These are phyloP conservation scores for Ophiorrhiza pumila DNA, from an alignment of 257 asterid species.

Conservation along the genomic window DNA sequence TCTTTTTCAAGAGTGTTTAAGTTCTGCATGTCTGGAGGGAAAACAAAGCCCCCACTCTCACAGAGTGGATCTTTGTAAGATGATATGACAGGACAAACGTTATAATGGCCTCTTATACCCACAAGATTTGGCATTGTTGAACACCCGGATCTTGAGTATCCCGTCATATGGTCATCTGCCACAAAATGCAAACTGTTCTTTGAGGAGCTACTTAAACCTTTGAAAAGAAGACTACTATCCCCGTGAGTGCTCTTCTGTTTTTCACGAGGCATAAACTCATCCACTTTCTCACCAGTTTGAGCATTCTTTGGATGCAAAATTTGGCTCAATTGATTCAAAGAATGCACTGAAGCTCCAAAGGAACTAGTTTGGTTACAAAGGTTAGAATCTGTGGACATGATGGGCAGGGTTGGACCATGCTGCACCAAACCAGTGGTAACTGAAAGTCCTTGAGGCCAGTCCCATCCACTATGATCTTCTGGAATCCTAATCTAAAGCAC, in stretches of 20 bases:
- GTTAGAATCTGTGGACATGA: slow-evolving; percentile 26
- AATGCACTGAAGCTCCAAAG: slow-evolving; percentile 31
- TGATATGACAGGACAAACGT: slow-evolving; percentile 28
- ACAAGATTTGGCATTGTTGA: slow-evolving; percentile 26
- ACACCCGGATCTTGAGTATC: slow-evolving; percentile 11
- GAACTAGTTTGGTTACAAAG: slow-evolving; percentile 21
- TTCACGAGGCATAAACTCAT: slow-evolving; percentile 21
- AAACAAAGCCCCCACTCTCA: slow-evolving; percentile 26
- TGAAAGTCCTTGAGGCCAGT: slow-evolving; percentile 58
- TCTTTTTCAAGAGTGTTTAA: slow-evolving; percentile 27
- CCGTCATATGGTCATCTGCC: slow-evolving; percentile 25
- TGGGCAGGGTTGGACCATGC: slow-evolving; percentile 22
- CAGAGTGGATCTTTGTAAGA: slow-evolving; percentile 21
- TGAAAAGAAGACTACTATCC: slow-evolving; percentile 18
- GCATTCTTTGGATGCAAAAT: slow-evolving; percentile 25
- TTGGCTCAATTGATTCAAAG: slow-evolving; percentile 22
- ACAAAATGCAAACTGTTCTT: slow-evolving; percentile 23
- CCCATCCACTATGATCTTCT: slow-evolving; percentile 60
- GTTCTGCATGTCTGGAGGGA: slow-evolving; percentile 27
- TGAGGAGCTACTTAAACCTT: slow-evolving; percentile 21
- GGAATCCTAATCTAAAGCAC: slow-evolving; percentile 46
- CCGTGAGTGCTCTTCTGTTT: slow-evolving; percentile 26
- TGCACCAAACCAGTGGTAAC: slow-evolving; percentile 25
- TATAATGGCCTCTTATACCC: slow-evolving; percentile 23
- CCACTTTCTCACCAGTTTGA: slow-evolving; percentile 25